Conservation (phyloP, 371 early-diverging fungal species). For the Mycotypha africana region DNA sequence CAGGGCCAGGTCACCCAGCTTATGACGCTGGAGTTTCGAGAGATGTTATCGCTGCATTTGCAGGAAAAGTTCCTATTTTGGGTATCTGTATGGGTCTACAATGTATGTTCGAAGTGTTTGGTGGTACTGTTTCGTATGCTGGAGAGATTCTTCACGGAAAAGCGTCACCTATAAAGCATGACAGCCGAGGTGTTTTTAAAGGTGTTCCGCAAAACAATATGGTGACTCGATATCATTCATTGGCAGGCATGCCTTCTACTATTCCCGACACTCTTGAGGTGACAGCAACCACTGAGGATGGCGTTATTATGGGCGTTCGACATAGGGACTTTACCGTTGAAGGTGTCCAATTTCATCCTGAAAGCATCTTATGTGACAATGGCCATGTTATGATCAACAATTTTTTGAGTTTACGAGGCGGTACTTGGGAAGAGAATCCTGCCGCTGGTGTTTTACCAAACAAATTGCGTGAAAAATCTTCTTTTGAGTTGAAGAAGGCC, state of each 20-base stretch:
- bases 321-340: constrained; percentile 86
- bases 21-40: constrained; percentile 88
- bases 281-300: constrained; percentile 81
- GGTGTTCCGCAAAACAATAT: constrained; percentile 78
- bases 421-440: constrained; percentile 79
- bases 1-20: constrained; percentile 94
- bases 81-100: constrained; percentile 97
- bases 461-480: constrained; percentile 7
- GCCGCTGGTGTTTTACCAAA: constrained; percentile 39
- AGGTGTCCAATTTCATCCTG: constrained; percentile 97
- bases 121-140: constrained; percentile 85
- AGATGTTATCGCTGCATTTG: constrained; percentile 77
- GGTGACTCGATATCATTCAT: constrained; percentile 94
- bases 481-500: constrained; percentile 27
- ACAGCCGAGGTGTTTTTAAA: constrained; percentile 82
- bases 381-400: constrained; percentile 83
- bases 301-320: constrained; percentile 91
- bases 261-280: constrained; percentile 81
- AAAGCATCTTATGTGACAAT: constrained; percentile 88
- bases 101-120: constrained; percentile 92
- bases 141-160: constrained; percentile 96
- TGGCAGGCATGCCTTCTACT: constrained; percentile 81
- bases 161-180: constrained; percentile 82
- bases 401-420: constrained; percentile 83
- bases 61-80: constrained; percentile 92